phyloP scores from a whole-genome alignment of 176 grass and related monocot species.

The Canna indica region DNA sequence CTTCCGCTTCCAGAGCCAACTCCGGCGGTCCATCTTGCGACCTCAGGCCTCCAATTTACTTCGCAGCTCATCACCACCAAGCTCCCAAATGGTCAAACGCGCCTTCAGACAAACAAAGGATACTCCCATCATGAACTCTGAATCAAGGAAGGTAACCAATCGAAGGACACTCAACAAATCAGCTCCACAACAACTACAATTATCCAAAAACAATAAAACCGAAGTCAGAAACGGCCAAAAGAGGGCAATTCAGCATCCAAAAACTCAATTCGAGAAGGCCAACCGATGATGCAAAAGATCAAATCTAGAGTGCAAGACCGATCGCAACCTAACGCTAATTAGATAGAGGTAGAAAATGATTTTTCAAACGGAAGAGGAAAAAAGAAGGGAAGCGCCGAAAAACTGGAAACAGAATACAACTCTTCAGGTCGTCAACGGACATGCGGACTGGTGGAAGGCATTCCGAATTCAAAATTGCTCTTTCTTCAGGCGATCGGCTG shows the following conservation, averaged over 20 bases:
- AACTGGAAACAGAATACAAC: too few species aligned
- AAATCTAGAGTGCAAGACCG: not conserved
- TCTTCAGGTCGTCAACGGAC: not conserved
- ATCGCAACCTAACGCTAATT: not conserved
- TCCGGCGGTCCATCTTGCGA: conserved; percentile 13
- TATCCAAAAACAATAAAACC: too few species aligned
- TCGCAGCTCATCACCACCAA: not conserved
- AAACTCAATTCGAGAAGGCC: not conserved
- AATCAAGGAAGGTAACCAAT: not conserved
- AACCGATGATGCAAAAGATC: not conserved
- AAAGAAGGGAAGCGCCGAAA: not conserved
- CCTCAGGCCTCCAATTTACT: not conserved
- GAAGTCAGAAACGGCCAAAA: not conserved
- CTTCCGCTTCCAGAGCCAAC: conserved; percentile 17
- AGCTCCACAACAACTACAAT: not conserved
- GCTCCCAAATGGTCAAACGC: not conserved
- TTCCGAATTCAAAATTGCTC: not conserved
- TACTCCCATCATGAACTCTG: not conserved
- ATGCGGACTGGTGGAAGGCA: not conserved
- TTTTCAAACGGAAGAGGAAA: not conserved
- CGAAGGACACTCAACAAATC: not conserved
- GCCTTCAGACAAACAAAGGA: not conserved
- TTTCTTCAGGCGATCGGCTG: not conserved
- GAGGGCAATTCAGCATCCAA: not conserved
- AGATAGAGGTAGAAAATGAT: not conserved